Conservation (phyloP, 1,139 yeast species). For the Casaregolazyma lundiana region DNA sequence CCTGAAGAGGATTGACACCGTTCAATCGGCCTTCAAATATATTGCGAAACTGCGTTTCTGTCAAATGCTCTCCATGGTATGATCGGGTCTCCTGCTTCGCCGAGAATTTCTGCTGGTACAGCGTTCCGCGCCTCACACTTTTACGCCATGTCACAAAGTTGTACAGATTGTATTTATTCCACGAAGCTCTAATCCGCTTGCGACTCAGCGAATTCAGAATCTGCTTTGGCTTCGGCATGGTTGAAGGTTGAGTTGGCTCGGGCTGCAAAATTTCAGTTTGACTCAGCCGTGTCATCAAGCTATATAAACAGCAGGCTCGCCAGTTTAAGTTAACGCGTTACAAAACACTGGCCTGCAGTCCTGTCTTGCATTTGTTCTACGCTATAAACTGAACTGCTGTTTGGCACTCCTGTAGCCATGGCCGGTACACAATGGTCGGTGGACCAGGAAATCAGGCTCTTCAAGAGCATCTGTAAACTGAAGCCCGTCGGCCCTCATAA, state of each 20-base stretch:
- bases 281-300: not conserved
- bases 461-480: conserved; percentile 60
- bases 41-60: conserved; percentile 76
- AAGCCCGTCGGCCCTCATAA: conserved; percentile 63
- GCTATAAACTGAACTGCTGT: not conserved
- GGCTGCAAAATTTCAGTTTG: conserved; percentile 1
- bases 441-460: conserved; percentile 62
- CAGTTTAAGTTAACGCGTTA: not conserved
- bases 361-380: not conserved
- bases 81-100: conserved; percentile 91
- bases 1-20: conserved; percentile 66
- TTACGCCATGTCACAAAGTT: conserved; percentile 51
- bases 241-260: not conserved
- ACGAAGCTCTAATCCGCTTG: conserved; percentile 74
- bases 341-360: not conserved
- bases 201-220: conserved; percentile 25
- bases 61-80: conserved; percentile 91
- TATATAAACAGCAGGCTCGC: not conserved
- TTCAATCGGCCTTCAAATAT: conserved; percentile 68
- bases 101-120: conserved; percentile 87
- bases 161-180: conserved; percentile 89
- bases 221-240: conserved; percentile 25
- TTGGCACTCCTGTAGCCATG: not conserved
- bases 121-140: conserved; percentile 56
- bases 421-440: conserved; percentile 42